Evolutionary conservation across 1,284 basidiomycete species (phyloP).

Genomic region (Ceratobasidium sp.): DNA sequence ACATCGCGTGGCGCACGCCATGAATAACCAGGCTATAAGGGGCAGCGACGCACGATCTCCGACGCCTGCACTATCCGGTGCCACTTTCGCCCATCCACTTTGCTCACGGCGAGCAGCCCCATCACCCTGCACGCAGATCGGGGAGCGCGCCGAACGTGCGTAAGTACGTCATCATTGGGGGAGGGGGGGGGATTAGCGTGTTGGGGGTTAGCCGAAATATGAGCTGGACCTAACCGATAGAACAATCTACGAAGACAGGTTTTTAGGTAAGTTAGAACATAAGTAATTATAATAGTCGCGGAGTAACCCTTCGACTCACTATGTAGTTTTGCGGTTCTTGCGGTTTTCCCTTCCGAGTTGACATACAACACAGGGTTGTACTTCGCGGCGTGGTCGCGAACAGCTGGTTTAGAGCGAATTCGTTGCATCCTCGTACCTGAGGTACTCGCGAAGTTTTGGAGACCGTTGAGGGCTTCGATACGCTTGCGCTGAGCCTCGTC

Average conservation of each 20-base stretch:
- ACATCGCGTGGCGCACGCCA: slow-evolving; percentile 4
- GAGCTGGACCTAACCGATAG: background rate
- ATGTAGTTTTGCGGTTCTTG: slow-evolving; percentile 1
- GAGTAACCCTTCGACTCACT: background rate
- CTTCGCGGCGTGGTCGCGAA: background rate
- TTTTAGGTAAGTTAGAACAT: background rate
- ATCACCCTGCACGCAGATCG: slow-evolving; percentile 7
- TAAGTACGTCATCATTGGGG: background rate
- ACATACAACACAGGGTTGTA: background rate
- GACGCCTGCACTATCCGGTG: background rate
- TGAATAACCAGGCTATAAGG: slow-evolving; percentile 29
- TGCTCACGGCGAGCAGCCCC: slow-evolving; percentile 1
- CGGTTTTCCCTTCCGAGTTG: background rate
- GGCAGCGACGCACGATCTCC: slow-evolving; percentile 28
- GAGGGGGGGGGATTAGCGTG: background rate
- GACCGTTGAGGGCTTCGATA: too few relatives aligned
- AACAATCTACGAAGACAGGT: background rate
- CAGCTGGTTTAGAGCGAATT: background rate
- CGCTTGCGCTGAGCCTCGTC: too few relatives aligned
- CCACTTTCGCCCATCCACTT: background rate
- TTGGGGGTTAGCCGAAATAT: background rate
- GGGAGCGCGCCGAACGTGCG: slow-evolving; percentile 3
- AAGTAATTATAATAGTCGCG: background rate
- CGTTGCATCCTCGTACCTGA: slow-evolving; percentile 6
- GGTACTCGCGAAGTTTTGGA: background rate